A percentile compares a stretch with the other conserved stretches of the same genome.
phyloP scores from a whole-genome alignment of 2,329 filamentous ascomycete species.

The Dothistroma pini region DNA sequence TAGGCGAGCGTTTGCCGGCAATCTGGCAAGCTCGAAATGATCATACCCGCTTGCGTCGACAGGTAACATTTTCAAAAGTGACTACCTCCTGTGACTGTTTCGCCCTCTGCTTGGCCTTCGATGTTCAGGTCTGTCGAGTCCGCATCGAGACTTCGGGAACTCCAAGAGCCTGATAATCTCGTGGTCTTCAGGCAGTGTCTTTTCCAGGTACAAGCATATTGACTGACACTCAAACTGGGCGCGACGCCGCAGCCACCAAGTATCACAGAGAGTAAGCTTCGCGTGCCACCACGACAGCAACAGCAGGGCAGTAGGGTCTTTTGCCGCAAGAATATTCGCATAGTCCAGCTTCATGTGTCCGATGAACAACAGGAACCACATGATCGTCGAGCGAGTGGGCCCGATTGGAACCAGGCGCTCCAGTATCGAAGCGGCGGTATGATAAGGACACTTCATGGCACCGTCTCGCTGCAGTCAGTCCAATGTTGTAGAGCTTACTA shows the following conservation, averaged over 20 bases:
- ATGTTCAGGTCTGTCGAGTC: background rate
- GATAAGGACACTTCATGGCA: conserved; percentile 32
- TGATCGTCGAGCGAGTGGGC: conserved; percentile 40
- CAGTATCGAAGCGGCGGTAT: conserved; percentile 29
- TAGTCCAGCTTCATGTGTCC: conserved; percentile 45
- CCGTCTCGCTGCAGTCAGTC: conserved; percentile 18
- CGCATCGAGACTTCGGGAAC: conserved; percentile 13
- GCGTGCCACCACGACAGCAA: conserved; percentile 57
- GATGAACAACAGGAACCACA: conserved; percentile 49
- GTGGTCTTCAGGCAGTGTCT: conserved; percentile 9
- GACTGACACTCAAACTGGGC: conserved; percentile 49
- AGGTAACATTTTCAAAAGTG: background rate
- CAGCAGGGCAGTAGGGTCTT: conserved; percentile 53
- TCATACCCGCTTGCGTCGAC: background rate
- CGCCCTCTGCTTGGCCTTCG: background rate
- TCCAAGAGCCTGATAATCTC: conserved; percentile 13
- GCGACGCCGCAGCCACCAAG: conserved; percentile 51
- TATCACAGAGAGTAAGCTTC: conserved; percentile 42
- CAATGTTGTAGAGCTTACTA: conserved; percentile 25
- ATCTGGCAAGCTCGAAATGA: background rate
- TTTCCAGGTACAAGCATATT: conserved; percentile 45
- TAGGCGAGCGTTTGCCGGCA: background rate
- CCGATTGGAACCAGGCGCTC: conserved; percentile 38
- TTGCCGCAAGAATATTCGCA: conserved; percentile 44
- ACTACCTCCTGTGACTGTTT: background rate